Evolutionary conservation across 2,329 filamentous ascomycete genomes (phyloP), one percentile per base, ranked within the genome.

Genomic region (Furcasterigmium furcatum): DNA sequence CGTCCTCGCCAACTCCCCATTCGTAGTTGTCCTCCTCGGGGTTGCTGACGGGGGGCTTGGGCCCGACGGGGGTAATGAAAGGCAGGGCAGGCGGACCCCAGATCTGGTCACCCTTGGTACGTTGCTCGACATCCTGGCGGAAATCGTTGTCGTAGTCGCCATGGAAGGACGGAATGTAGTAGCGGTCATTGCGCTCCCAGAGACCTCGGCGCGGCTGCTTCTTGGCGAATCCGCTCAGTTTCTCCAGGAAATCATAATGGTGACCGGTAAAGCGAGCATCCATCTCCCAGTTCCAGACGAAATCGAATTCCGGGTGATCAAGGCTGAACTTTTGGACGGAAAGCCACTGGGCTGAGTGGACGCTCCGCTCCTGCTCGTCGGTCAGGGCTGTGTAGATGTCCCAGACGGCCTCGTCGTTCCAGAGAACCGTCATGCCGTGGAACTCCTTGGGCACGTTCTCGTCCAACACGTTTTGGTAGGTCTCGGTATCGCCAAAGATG

Each of bases 201-300:
- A 88, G 65, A 4, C 84, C 84, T 56, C 84, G 84, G 46, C 86
- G 79, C 9, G 86, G 86, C 62, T 89, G 85, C 49, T 74, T 76
- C 62, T 76, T 77, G 21, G 79, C 79, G 67, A 88, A 89, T 2
- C 74, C 64, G 19, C 69, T 66, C 8, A 90, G 65, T 50, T 83
- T 83, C 54, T 85, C 77, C 36, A 90, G 78, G 52, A 92, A 80
- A 55, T 92, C 85, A 63, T 92, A 91, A 66, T 91, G 84, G 52
- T 94, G 87, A 9, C 88, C 88, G 0, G 84, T 89, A 58, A 87
- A 86, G 40, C 89, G 78, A 25, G 85, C 83, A 58, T 94, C 88
- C 67, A 90, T 87, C 60, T 94, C 89, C 88, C 87, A 91, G 61
- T 92, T 91, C 87, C 88, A 94, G 54, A 90, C 76, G 56, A 80